These are phyloP conservation scores for Ogataea ramenticola DNA, from an alignment of 805 yeast genomes.

Conservation along the genomic window DNA sequence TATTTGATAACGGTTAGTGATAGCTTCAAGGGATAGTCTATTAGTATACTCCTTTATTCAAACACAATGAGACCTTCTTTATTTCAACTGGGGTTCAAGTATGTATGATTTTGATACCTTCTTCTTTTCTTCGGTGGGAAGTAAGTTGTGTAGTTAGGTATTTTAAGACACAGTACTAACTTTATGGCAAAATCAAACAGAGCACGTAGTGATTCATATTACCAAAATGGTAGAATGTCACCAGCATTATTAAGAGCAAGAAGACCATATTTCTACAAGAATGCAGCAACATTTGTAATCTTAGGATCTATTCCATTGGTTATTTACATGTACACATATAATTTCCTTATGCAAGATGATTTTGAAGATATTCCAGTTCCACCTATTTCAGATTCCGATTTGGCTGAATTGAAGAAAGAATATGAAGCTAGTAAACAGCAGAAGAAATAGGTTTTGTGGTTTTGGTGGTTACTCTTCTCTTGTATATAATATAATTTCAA, in stretches of 20 bases:
- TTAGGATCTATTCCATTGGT: conserved; percentile 61
- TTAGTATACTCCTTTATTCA: not conserved
- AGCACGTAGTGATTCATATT: conserved; percentile 23
- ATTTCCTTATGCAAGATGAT: conserved; percentile 66
- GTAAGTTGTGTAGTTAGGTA: too few relatives aligned
- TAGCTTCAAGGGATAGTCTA: too few relatives aligned
- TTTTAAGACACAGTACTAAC: too few relatives aligned
- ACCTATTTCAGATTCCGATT: conserved; percentile 74
- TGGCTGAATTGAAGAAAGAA: conserved; percentile 64
- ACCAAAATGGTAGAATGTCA: conserved; percentile 60
- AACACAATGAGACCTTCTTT: not conserved
- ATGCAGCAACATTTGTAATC: conserved; percentile 53
- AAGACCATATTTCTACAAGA: conserved; percentile 75
- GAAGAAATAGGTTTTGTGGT: not conserved
- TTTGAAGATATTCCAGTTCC: conserved; percentile 92
- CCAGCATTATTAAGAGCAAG: conserved; percentile 92
- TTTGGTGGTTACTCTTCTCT: not conserved
- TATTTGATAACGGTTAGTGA: too few relatives aligned
- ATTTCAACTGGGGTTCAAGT: not conserved
- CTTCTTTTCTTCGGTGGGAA: too few relatives aligned
- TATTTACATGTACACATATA: conserved; percentile 61
- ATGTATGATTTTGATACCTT: too few relatives aligned
- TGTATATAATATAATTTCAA: too few relatives aligned
- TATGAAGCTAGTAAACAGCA: conserved; percentile 41
- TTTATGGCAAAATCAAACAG: not conserved